A percentile compares a stretch with the other conserved stretches of the same genome.
Conservation (phyloP, 2,329 filamentous ascomycete genomes). For the Zymoseptoria pseudotritici region DNA sequence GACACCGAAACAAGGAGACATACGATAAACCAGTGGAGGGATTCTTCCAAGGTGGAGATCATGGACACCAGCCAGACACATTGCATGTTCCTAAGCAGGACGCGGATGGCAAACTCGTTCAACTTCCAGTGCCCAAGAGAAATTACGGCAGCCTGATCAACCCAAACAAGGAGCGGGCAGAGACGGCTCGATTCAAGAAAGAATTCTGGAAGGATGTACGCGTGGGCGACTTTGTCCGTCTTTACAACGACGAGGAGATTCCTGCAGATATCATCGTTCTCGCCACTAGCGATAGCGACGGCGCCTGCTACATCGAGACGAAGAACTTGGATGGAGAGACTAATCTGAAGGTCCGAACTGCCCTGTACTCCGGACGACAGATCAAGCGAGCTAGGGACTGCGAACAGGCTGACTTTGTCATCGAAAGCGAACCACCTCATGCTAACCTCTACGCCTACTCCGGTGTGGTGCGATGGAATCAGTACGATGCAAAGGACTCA, state of each 20-base stretch:
- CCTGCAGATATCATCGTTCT: conserved; percentile 89
- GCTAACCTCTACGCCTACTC: conserved; percentile 94
- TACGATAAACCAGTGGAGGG: conserved; percentile 8
- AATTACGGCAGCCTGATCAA: conserved; percentile 68
- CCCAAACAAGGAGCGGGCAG: conserved; percentile 54
- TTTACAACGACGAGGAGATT: conserved; percentile 93
- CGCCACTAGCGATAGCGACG: conserved; percentile 87
- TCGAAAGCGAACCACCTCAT: conserved; percentile 87
- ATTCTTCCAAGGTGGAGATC: conserved; percentile 3
- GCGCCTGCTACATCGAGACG: conserved; percentile 93
- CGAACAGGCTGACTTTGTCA: conserved; percentile 75
- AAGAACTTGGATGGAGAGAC: conserved; percentile 98
- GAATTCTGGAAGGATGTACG: conserved; percentile 93
- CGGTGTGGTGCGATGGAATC: conserved; percentile 79
- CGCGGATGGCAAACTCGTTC: conserved; percentile 15
- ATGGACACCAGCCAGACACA: conserved; percentile 19
- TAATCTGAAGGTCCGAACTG: conserved; percentile 89
- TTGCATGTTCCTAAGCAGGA: conserved; percentile 24
- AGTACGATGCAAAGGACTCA: conserved; percentile 57
- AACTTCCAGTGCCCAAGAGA: conserved; percentile 35
- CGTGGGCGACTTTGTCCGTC: conserved; percentile 90
- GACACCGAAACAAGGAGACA: conserved; percentile 34
- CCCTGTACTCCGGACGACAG: conserved; percentile 73
- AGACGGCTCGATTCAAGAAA: conserved; percentile 78
- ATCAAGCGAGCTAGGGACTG: conserved; percentile 88